phyloP scores from a whole-genome alignment of 139 green algal genomes.

The Coelastrella sp. region DNA sequence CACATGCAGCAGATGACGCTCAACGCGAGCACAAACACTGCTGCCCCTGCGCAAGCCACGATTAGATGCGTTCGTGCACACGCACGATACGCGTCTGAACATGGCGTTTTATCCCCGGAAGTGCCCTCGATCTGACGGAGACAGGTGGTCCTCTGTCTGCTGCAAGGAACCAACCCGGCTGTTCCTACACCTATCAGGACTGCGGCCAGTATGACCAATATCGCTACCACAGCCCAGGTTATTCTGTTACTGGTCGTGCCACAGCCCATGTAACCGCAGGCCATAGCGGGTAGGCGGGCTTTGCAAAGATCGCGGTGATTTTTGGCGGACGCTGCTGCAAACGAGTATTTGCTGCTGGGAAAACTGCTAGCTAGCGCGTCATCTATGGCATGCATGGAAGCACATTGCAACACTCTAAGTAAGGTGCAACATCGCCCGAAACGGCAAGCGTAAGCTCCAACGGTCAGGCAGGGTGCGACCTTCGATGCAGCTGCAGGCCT shows the following conservation, averaged over 20 bases:
- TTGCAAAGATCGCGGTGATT: not conserved
- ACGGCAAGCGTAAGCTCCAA: not conserved
- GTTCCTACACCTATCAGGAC: not conserved
- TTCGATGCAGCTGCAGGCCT: not conserved
- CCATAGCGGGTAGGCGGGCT: not conserved
- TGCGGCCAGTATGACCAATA: not conserved
- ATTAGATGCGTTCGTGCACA: not conserved
- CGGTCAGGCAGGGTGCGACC: not conserved
- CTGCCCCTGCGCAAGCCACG: not conserved
- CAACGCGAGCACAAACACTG: not conserved
- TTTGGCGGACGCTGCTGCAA: not conserved
- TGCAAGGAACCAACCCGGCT: not conserved
- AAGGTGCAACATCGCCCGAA: not conserved
- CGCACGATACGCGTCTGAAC: not conserved
- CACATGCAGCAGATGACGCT: constrained; percentile 18
- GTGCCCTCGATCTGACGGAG: not conserved
- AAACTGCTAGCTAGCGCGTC: not conserved
- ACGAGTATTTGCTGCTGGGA: not conserved
- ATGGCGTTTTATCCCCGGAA: not conserved
- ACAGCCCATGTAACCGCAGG: constrained; percentile 26
- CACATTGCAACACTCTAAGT: not conserved
- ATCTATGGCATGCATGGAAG: not conserved
- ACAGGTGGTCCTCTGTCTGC: not conserved
- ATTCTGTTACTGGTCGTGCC: constrained; percentile 22
- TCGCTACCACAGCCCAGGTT: not conserved